These are phyloP conservation scores for Schwanniomyces etchellsii DNA, from an alignment of 1,139 yeast species.

Conservation along the genomic window DNA sequence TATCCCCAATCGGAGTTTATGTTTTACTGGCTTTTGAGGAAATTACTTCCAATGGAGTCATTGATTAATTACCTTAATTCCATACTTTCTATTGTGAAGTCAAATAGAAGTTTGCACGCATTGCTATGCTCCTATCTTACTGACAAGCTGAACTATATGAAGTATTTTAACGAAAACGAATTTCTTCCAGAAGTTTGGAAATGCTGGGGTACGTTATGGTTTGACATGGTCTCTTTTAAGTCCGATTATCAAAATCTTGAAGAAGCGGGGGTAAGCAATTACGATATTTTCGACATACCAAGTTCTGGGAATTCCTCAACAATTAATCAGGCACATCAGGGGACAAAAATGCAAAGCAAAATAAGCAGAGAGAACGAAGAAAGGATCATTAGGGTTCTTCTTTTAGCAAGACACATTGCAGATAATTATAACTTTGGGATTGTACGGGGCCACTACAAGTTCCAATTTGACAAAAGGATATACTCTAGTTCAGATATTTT, in stretches of 20 bases:
- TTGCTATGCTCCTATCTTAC: constrained; percentile 28
- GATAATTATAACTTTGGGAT: constrained; percentile 52
- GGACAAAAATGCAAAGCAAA: constrained; percentile 6
- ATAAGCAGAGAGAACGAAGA: constrained; percentile 20
- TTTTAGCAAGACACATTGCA: constrained; percentile 46
- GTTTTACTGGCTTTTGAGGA: constrained; percentile 48
- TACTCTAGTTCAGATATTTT: constrained; percentile 20
- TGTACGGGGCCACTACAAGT: constrained; percentile 37
- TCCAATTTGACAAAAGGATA: constrained; percentile 31
- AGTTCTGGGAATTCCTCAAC: constrained; percentile 52
- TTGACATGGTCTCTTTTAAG: constrained; percentile 48
- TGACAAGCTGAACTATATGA: constrained; percentile 23
- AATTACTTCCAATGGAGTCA: constrained; percentile 64
- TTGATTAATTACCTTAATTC: constrained; percentile 58
- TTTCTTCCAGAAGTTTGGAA: constrained; percentile 73
- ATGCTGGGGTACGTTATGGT: constrained; percentile 83
- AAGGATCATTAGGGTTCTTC: constrained; percentile 44
- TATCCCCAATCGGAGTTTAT: constrained; percentile 44
- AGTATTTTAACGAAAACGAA: constrained; percentile 50
- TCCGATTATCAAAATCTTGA: constrained; percentile 46
- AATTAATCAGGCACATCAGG: constrained; percentile 13
- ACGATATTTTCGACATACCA: constrained; percentile 59
- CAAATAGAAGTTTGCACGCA: constrained; percentile 20
- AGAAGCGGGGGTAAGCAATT: constrained; percentile 53
- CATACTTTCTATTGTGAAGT: constrained; percentile 29